Conservation (phyloP, 371 early-diverging fungal genomes). For the Mortierella sp. region DNA sequence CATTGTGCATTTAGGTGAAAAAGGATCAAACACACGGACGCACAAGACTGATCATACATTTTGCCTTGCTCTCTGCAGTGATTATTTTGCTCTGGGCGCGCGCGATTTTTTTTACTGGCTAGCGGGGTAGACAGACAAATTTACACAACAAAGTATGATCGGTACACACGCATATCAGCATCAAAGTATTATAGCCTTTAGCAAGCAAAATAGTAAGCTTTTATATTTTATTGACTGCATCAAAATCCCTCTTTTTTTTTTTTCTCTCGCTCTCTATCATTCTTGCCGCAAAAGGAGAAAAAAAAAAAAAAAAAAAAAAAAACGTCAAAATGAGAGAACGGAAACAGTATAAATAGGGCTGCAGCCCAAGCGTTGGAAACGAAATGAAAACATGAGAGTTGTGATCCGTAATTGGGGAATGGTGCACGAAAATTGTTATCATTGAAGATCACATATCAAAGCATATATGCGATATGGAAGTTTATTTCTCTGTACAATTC, state of each 20-base stretch:
- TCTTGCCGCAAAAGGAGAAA: neutral
- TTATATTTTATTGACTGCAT: no score
- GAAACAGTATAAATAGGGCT: constrained; percentile 19
- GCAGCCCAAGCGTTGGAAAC: neutral
- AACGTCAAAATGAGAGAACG: neutral
- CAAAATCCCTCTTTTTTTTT: neutral
- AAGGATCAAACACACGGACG: constrained; percentile 15
- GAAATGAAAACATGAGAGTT: neutral
- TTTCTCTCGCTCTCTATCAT: neutral
- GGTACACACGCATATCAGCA: neutral
- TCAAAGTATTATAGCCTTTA: neutral
- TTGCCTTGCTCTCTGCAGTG: neutral
- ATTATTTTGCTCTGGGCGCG: constrained; percentile 25
- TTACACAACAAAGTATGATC: constrained; percentile 1
- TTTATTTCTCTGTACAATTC: no score
- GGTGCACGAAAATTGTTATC: neutral
- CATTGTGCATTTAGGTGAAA: neutral
- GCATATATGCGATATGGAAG: no score
- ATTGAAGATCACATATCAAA: neutral
- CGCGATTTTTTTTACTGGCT: constrained; percentile 53
- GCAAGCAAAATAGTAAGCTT: no score
- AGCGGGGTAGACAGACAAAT: constrained; percentile 11
- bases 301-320: neutral
- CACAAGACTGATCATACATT: constrained; percentile 12
- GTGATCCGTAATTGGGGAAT: neutral